Base-by-base conservation (phyloP, 192 early-diverging fungal species). In the Gonapodya sp. region DNA sequence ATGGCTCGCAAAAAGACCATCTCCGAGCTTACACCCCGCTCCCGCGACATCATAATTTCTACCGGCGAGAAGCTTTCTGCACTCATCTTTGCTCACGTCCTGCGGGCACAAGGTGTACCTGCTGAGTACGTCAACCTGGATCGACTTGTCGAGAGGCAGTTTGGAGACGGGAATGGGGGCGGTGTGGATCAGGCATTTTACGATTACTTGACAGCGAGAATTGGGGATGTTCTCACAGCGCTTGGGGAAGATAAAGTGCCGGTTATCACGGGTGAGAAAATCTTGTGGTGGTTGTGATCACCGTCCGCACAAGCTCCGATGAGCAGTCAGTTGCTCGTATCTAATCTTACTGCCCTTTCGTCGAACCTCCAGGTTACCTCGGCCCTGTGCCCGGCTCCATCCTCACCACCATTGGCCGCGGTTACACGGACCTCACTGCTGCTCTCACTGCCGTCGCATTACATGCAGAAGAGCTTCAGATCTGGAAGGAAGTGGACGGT, bases 401-500 rank as follows among this genome's bases (percentile, higher is more conserved):
- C 79, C 84, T 99, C 77, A 88, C 88, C 46, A 96, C 92, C 85
- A 93, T 99, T 81, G 97, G 97, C 16, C 94, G 97, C 64, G 97
- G 97, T 18, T 99, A 99, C 87, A 99, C 97, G 0, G 97, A 99
- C 83, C 88, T 99, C 80, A 96, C 96, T 30, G 96, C 97, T 30
- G 97, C 97, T 0, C 88, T 99, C 74, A 90, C 95, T 36, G 95
- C 97, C 0, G 97, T 98, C 2, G 97, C 92, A 2, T 82, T 96
- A 1, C 84, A 88, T 75, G 97, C 97, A 18, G 88, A 92, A 73
- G 97, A 99, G 81, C 89, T 99, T 81, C 97, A 99, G 84, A 94
- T 99, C 16, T 99, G 96, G 96, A 99, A 99, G 84, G 97, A 99
- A 82, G 97, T 99, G 2, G 97, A 99, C 80, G 97, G 97, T 73